phyloP scores from a whole-genome alignment of 2,329 filamentous ascomycete genomes.

The Microcyclospora pomicola region DNA sequence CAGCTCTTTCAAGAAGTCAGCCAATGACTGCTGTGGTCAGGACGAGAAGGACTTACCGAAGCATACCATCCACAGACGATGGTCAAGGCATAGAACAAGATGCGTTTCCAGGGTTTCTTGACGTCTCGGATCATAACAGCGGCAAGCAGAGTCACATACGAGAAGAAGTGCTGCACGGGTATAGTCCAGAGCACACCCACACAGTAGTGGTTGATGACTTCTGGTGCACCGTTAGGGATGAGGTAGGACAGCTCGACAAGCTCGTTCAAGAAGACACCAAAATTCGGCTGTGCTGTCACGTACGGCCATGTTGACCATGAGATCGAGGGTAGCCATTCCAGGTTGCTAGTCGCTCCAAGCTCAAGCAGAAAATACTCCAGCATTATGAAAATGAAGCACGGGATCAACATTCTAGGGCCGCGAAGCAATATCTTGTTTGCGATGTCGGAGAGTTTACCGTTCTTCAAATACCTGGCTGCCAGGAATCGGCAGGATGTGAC shows the following conservation, averaged over 20 bases:
- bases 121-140: slow-evolving; percentile 32
- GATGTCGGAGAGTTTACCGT: slow-evolving; percentile 29
- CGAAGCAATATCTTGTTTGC: slow-evolving; percentile 32
- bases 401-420: slow-evolving; percentile 34
- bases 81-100: slow-evolving; percentile 30
- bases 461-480: slow-evolving; percentile 28
- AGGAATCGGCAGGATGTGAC: slow-evolving; percentile 36
- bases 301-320: slow-evolving; percentile 37
- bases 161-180: slow-evolving; percentile 34
- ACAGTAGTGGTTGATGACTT: slow-evolving; percentile 36
- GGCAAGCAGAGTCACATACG: slow-evolving; percentile 32
- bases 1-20: slow-evolving; percentile 21
- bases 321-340: slow-evolving; percentile 33
- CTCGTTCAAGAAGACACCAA: slow-evolving; percentile 31
- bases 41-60: background rate
- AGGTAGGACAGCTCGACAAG: slow-evolving; percentile 33
- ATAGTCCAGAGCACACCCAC: slow-evolving; percentile 39
- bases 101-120: slow-evolving; percentile 34
- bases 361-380: slow-evolving; percentile 36
- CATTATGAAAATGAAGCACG: slow-evolving; percentile 29
- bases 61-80: slow-evolving; percentile 35
- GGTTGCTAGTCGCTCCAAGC: slow-evolving; percentile 28
- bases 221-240: slow-evolving; percentile 35
- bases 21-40: background rate
- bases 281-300: slow-evolving; percentile 27